Evolutionary conservation across 2,329 filamentous ascomycete species (phyloP).

Genomic region (Rugonectria rugulosa): DNA sequence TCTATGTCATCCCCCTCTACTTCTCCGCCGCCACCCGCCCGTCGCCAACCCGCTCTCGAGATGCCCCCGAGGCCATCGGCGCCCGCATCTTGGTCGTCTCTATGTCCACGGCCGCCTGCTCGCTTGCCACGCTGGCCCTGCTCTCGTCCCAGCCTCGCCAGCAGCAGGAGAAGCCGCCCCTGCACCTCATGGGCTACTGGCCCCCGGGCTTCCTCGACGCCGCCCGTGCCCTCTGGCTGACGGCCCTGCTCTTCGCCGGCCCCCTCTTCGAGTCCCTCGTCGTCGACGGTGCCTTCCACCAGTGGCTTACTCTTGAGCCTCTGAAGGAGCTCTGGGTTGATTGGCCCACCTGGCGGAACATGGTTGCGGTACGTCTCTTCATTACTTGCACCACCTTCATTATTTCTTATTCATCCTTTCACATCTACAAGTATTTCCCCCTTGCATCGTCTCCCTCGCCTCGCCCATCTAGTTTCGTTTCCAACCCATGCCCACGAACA

Average conservation of each 20-base stretch:
- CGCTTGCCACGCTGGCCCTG: constrained; percentile 66
- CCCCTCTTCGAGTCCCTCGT: constrained; percentile 83
- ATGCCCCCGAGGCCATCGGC: constrained; percentile 88
- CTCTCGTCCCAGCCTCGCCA: constrained; percentile 63
- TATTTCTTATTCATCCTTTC: no score
- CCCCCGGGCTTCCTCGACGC: constrained; percentile 74
- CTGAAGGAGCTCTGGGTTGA: constrained; percentile 69
- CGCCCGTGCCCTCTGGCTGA: constrained; percentile 70
- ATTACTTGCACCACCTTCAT: constrained; percentile 4
- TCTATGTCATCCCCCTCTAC: constrained; percentile 94
- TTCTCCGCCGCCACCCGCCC: constrained; percentile 80
- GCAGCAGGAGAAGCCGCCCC: constrained; percentile 56
- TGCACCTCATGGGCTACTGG: constrained; percentile 83
- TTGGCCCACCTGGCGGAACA: constrained; percentile 87
- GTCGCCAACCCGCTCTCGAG: constrained; percentile 79
- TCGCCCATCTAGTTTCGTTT: background rate
- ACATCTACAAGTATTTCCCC: no score
- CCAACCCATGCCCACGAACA: constrained; percentile 22
- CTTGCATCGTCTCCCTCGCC: background rate
- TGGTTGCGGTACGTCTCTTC: constrained; percentile 76
- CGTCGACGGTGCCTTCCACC: constrained; percentile 73
- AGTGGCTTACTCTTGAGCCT: constrained; percentile 65
- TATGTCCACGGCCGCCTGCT: constrained; percentile 75
- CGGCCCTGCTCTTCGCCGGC: constrained; percentile 80
- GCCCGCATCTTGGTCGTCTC: constrained; percentile 84